Percentiles rank a stretch among this genome's conserved stretches.
These are phyloP conservation scores for Medicago lupulina DNA, from an alignment of 306 rosid species.

Conservation along the genomic window DNA sequence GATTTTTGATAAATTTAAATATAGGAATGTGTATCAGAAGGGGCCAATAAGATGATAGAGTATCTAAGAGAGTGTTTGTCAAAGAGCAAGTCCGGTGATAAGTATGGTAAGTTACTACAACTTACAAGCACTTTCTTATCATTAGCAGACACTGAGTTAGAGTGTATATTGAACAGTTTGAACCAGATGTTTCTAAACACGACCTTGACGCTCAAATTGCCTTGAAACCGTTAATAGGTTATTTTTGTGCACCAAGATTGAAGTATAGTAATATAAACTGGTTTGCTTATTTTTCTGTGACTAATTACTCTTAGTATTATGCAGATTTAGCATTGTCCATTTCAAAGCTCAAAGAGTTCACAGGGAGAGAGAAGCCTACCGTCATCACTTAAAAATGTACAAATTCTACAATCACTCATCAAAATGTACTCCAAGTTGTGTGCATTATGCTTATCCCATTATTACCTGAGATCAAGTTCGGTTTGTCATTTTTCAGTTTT, in stretches of 20 bases:
- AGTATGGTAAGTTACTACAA: constrained; percentile 66
- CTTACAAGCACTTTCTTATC: constrained; percentile 3
- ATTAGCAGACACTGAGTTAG: constrained; percentile 49
- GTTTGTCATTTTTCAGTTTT: constrained; percentile 35
- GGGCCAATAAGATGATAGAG: constrained; percentile 84
- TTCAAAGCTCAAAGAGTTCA: constrained; percentile 89
- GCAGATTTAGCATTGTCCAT: constrained; percentile 86
- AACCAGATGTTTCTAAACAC: constrained; percentile 78
- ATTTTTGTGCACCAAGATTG: constrained; percentile 18
- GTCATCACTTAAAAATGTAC: constrained; percentile 75
- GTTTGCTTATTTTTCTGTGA: constrained; percentile 3
- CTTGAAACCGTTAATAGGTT: constrained; percentile 89
- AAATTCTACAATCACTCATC: constrained; percentile 32
- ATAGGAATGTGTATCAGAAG: constrained; percentile 95
- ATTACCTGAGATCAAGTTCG: constrained; percentile 41
- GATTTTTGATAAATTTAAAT: constrained; percentile 33
- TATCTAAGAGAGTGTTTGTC: constrained; percentile 70
- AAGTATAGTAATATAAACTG: neutral
- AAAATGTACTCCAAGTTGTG: neutral
- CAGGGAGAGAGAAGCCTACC: constrained; percentile 94
- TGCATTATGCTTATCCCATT: neutral
- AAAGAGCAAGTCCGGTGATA: constrained; percentile 78
- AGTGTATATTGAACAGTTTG: constrained; percentile 92
- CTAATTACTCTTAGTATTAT: constrained; percentile 34
- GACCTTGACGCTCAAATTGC: constrained; percentile 87